Base-by-base conservation (phyloP, 2,329 filamentous ascomycete genomes). In the Monilinia fructicola region DNA sequence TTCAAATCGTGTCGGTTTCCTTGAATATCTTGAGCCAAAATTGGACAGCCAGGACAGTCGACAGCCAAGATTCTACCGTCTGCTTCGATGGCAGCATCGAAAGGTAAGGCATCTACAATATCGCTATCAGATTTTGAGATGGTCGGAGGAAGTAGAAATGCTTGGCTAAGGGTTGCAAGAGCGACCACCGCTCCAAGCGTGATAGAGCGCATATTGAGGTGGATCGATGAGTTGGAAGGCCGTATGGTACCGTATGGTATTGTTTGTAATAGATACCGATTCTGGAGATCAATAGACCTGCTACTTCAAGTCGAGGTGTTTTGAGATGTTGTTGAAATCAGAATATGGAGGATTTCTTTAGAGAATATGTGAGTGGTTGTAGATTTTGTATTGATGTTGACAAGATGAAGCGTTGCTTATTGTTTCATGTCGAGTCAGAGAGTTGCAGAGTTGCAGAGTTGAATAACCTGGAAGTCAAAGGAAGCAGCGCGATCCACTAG, bases 141-240 rank as follows among this genome's bases (percentile, higher is more conserved):
- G 72, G 81, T 78, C 67, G 86, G 83, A 44, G 85, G 80, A 64
- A 89, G 72, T 68, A 88, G 78, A 73, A 88, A 81, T 67, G 85
- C 83, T 31, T 77, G 74, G 44, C 66, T 62, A 12, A 69, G 54
- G 31, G 65, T 68, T n/a, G 69, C 69, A 23, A 73, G 48, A 42
- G 69, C 69, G 31, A 68, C 68, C 16, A 69, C 66, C 46, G 68
- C 71, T 50, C 67, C 68, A 9, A 73, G 59, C 38, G 68, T 68
- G n/a, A 68, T 52, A 46, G 71, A 69, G 67, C 60, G 69, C 74
- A 76, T 76, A 44, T 26, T 71, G 62, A 44, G 31, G 53, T 65
- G 54, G 63, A 65, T 52, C 54, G 54, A 53, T 35, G 6, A 12
- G 18, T 7, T 59, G 42, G 21, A 21, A 38, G 50, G 16, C 42